Evolutionary conservation across 345 rosid genomes (phyloP).

Genomic region (Hypericum androsaemum): DNA sequence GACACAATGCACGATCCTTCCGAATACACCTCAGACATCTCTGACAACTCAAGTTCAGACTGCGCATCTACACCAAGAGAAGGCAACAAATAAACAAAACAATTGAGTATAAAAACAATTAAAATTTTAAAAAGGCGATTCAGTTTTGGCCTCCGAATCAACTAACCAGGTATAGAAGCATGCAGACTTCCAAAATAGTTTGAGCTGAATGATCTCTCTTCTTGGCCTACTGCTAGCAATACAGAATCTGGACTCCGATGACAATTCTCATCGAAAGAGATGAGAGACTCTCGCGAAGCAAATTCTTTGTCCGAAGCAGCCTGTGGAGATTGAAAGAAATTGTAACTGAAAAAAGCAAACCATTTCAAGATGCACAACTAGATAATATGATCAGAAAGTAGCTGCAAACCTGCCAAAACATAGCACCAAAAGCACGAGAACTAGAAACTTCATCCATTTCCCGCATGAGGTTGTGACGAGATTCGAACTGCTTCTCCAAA

Average conservation of each 20-base stretch:
- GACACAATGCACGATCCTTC: constrained; percentile 51
- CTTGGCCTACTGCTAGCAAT: constrained; percentile 35
- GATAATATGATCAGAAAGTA: neutral
- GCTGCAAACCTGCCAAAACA: constrained; percentile 27
- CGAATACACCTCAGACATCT: constrained; percentile 35
- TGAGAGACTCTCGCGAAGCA: constrained; percentile 30
- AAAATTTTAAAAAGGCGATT: neutral
- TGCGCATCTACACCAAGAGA: constrained; percentile 30
- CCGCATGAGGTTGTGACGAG: neutral
- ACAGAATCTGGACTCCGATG: constrained; percentile 88
- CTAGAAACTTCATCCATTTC: constrained; percentile 10
- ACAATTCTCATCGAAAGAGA: constrained; percentile 39
- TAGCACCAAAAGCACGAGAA: constrained; percentile 7
- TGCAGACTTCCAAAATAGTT: constrained; percentile 22
- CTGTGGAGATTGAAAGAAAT: constrained; percentile 3
- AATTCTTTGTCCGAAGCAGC: constrained; percentile 30
- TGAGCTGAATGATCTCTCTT: constrained; percentile 21
- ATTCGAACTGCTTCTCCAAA: constrained; percentile 13
- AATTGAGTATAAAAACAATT: neutral
- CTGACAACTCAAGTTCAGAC: constrained; percentile 44
- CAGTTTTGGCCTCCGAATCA: constrained; percentile 2
- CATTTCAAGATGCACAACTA: neutral
- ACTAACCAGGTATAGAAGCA: constrained; percentile 35
- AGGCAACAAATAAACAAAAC: neutral
- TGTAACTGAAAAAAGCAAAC: neutral